Base-by-base conservation (phyloP, 2,329 filamentous ascomycete species). In the Nemania serpens region DNA sequence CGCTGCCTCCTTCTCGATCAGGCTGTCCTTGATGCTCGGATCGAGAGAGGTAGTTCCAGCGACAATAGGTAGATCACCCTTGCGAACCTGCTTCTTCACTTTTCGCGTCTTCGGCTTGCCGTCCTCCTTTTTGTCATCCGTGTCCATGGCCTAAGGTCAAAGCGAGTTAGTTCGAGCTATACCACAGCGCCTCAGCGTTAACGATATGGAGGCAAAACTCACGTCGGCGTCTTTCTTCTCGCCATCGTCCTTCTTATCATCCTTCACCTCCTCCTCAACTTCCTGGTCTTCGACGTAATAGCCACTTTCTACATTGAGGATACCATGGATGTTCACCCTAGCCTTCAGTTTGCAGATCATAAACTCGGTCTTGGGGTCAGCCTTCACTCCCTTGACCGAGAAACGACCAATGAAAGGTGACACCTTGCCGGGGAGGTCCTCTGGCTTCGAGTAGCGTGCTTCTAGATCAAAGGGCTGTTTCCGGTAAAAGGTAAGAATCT, bases 301-400 rank as follows among this genome's bases (percentile, higher is more conserved):
- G 63, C 93, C 95, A 65, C 88, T 93, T 82, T 99, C 95, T 39
- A 99, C 90, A 75, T 98, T 98, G 68, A 99, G 83, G 61, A 99
- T 87, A 77, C 95, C 95, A 81, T 98, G 93, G 66, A 98, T 86
- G 81, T 99, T 99, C 58, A 99, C 86, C 66, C 95, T 89, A 49
- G 95, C 94, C 86, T 98, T 98, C 65, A 99, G 88, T 83, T 99
- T 99, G 89, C 95, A 99, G 73, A 98, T 96, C 94, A 99, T 98
- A 78, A 98, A 99, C 76, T 98, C 95, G 62, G 96, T 91, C 75
- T 95, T 93, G 68, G 88, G 86, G 74, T 96, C 92, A 42, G 92
- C 90, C 85, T 97, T 93, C 74, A 99, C 94, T 47, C 91, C 91
- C 86, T 99, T 99, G 76, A 99, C 93, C 43, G 93, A 97, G 82